These are phyloP conservation scores for Arthonia radiata DNA, from an alignment of 495 filamentous ascomycete genomes.

Conservation along the genomic window DNA sequence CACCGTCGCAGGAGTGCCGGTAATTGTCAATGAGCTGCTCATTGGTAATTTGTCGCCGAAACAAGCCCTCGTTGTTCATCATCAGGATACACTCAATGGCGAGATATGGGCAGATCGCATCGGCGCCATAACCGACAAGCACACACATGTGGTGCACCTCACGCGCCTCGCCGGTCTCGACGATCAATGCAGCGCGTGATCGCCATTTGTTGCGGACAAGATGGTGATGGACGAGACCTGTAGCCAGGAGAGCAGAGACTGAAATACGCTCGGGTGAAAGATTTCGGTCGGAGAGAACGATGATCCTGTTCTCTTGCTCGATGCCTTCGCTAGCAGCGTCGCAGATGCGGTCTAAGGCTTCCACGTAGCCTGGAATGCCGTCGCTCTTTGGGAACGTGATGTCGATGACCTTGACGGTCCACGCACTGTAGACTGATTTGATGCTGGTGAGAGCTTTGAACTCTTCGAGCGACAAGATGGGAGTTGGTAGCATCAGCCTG, in stretches of 20 bases:
- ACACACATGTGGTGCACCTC: constrained; percentile 99
- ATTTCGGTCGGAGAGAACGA: constrained; percentile 78
- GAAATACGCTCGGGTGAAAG: constrained; percentile 65
- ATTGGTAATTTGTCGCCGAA: constrained; percentile 68
- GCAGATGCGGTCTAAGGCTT: constrained; percentile 77
- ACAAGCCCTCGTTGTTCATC: constrained; percentile 87
- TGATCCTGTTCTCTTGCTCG: constrained; percentile 58
- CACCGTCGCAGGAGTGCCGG: constrained; percentile 91
- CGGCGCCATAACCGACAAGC: constrained; percentile 81
- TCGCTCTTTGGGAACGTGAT: constrained; percentile 83
- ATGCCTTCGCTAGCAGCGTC: constrained; percentile 67
- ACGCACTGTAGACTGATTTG: constrained; percentile 44
- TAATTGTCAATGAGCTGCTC: constrained; percentile 86
- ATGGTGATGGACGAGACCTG: constrained; percentile 91
- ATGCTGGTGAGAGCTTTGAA: constrained; percentile 80
- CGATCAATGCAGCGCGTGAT: constrained; percentile 62
- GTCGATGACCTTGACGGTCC: constrained; percentile 87
- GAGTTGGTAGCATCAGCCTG: constrained; percentile 66
- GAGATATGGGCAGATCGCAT: constrained; percentile 92
- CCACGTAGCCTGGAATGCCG: constrained; percentile 66
- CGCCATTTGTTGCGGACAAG: constrained; percentile 94
- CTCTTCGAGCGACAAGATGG: constrained; percentile 73
- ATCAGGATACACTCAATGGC: constrained; percentile 96
- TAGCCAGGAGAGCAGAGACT: constrained; percentile 72
- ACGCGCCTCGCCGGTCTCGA: constrained; percentile 91